Conservation (phyloP, 2,329 filamentous ascomycete genomes). For the Ceratocystis destructans region DNA sequence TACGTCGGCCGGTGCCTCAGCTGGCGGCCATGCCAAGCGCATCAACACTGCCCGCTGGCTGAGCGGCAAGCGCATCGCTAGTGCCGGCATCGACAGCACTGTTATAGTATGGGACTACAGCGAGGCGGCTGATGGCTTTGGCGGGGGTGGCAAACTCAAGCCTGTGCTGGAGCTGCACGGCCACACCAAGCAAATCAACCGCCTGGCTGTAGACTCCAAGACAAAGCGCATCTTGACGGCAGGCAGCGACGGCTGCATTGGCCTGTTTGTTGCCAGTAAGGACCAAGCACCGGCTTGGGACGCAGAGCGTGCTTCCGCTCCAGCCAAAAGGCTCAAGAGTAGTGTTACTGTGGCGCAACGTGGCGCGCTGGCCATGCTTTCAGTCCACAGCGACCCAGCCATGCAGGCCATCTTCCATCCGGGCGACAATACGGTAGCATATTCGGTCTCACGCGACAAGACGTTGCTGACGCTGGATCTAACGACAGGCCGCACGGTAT, state of each 20-base stretch:
- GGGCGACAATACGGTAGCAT: conserved; percentile 72
- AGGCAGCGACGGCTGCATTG: conserved; percentile 67
- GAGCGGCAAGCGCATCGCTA: conserved; percentile 59
- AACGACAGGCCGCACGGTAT: conserved; percentile 63
- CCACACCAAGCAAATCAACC: conserved; percentile 61
- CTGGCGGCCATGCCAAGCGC: conserved; percentile 61
- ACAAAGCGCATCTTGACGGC: conserved; percentile 72
- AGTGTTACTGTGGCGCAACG: conserved; percentile 47
- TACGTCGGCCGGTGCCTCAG: conserved; percentile 51
- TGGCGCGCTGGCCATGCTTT: conserved; percentile 62
- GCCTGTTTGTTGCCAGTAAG: conserved; percentile 79
- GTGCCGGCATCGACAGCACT: conserved; percentile 70
- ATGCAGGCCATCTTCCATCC: conserved; percentile 76
- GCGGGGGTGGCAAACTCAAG: conserved; percentile 51
- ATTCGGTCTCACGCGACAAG: conserved; percentile 85
- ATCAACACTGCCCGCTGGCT: conserved; percentile 77
- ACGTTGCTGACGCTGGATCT: conserved; percentile 83
- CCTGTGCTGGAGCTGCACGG: conserved; percentile 72
- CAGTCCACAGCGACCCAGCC: conserved; percentile 58
- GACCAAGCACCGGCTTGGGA: conserved; percentile 62
- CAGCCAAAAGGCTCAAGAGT: conserved; percentile 31
- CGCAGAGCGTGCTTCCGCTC: conserved; percentile 42
- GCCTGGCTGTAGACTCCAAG: conserved; percentile 55
- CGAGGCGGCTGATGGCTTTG: conserved; percentile 47
- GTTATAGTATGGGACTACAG: conserved; percentile 82